Percentiles rank a stretch among this genome's conserved stretches.
These are phyloP conservation scores for Quercus variabilis DNA, from an alignment of 306 rosid species.

Conservation along the genomic window DNA sequence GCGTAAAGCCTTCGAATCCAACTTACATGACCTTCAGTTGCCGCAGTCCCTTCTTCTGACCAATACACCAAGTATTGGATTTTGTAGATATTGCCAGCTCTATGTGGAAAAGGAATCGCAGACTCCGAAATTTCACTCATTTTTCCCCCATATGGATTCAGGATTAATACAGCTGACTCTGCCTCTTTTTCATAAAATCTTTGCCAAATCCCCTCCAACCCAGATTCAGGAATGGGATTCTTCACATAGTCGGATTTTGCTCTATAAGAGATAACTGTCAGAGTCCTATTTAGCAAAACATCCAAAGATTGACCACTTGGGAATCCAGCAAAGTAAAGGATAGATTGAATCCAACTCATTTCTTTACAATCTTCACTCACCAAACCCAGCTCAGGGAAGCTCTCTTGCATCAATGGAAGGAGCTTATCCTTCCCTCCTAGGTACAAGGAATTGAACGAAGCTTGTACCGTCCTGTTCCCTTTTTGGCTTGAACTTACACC, in stretches of 20 bases:
- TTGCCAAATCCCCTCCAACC: constrained; percentile 14
- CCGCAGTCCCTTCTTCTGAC: neutral
- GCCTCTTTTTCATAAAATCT: neutral
- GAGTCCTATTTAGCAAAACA: constrained; percentile 21
- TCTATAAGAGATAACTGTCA: neutral
- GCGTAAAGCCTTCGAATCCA: neutral
- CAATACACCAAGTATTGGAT: constrained; percentile 3
- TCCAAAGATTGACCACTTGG: constrained; percentile 3
- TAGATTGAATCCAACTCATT: constrained; percentile 31
- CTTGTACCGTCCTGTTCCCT: neutral
- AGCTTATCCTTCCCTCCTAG: constrained; percentile 15
- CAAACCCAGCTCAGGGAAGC: constrained; percentile 19
- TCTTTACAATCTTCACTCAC: neutral
- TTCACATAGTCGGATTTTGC: constrained; percentile 31
- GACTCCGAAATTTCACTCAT: constrained; percentile 1
- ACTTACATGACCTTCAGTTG: neutral
- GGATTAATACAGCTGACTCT: neutral
- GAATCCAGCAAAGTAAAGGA: constrained; percentile 5
- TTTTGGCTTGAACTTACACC: neutral
- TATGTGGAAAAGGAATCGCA: constrained; percentile 12
- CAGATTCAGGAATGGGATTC: constrained; percentile 10
- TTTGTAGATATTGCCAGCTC: constrained; percentile 1
- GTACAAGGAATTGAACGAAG: constrained; percentile 11
- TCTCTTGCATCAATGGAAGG: constrained; percentile 8
- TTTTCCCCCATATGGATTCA: constrained; percentile 12